phyloP scores from a whole-genome alignment of 208 protist species.

The Acanthamoeba lenticulata region DNA sequence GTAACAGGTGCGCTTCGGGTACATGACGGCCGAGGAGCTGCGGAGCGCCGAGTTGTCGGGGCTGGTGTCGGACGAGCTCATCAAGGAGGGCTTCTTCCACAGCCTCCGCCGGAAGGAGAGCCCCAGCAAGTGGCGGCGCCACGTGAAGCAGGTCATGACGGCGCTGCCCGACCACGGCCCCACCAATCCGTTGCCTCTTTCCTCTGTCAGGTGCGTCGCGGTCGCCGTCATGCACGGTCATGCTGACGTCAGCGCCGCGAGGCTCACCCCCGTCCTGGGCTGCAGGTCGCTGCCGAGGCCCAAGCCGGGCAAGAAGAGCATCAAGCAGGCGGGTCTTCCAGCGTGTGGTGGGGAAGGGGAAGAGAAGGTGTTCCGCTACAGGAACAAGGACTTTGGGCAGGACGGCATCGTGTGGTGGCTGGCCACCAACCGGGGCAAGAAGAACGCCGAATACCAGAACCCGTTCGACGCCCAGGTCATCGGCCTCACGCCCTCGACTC shows the following conservation, averaged over 20 bases:
- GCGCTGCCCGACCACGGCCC: not conserved
- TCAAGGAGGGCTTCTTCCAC: slow-evolving; percentile 22
- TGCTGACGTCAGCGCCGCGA: not conserved
- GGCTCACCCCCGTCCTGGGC: not conserved
- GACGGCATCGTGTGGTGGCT: slow-evolving; percentile 38
- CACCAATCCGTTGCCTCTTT: not conserved
- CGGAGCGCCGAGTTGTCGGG: not conserved
- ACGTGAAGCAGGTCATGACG: not conserved
- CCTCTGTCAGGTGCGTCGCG: not conserved
- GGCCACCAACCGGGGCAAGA: not conserved
- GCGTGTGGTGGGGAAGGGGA: not conserved
- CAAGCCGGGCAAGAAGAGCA: not conserved
- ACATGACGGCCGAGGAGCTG: not conserved
- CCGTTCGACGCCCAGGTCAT: not conserved
- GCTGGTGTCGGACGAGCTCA: not conserved
- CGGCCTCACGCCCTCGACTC: not conserved
- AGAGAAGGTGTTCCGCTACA: slow-evolving; percentile 2
- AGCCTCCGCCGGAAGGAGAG: not conserved
- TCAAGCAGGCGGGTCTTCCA: not conserved
- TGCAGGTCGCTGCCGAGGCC: not conserved
- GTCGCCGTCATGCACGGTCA: not conserved
- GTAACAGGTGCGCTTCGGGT: not conserved
- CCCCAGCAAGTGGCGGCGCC: not conserved
- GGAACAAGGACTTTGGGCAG: not conserved
- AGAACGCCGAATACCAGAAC: not conserved